A percentile compares a stretch with the other conserved stretches of the same genome.
Conservation (phyloP, 78 protist species). For the Creolimax fragrantissima region DNA sequence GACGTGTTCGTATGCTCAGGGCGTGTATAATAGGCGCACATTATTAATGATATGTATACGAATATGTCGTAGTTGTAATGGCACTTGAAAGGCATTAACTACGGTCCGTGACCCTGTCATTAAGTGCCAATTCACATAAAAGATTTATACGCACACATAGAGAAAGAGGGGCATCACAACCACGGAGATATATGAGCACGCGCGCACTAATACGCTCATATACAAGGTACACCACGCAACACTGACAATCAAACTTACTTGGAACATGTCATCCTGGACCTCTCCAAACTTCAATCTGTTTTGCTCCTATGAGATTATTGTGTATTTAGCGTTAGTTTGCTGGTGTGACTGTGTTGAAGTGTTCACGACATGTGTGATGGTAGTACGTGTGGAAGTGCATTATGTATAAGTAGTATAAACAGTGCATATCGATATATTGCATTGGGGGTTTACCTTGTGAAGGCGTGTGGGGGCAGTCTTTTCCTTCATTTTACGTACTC, state of each 20-base stretch:
- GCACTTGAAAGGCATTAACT: too few relatives aligned
- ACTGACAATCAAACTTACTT: background rate
- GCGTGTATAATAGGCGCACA: background rate
- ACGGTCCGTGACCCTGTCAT: too few relatives aligned
- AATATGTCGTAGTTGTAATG: too few relatives aligned
- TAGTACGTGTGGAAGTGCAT: background rate
- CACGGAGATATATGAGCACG: too few relatives aligned
- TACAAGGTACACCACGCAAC: too few relatives aligned
- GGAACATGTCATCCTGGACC: slow-evolving; percentile 9
- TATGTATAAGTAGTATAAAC: background rate
- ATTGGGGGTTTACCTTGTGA: background rate
- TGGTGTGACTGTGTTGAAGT: background rate
- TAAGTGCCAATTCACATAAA: too few relatives aligned
- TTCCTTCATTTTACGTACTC: background rate
- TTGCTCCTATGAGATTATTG: background rate
- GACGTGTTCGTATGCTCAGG: background rate
- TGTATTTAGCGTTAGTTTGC: background rate
- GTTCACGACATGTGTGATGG: background rate
- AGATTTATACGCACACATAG: too few relatives aligned
- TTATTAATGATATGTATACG: too few relatives aligned
- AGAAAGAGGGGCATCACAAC: too few relatives aligned
- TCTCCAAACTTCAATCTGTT: slow-evolving; percentile 28
- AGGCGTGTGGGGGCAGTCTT: background rate
- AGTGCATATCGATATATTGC: background rate
- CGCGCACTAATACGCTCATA: too few relatives aligned